Base-by-base conservation (phyloP, 495 filamentous ascomycete species). In the Monascus purpureus region DNA sequence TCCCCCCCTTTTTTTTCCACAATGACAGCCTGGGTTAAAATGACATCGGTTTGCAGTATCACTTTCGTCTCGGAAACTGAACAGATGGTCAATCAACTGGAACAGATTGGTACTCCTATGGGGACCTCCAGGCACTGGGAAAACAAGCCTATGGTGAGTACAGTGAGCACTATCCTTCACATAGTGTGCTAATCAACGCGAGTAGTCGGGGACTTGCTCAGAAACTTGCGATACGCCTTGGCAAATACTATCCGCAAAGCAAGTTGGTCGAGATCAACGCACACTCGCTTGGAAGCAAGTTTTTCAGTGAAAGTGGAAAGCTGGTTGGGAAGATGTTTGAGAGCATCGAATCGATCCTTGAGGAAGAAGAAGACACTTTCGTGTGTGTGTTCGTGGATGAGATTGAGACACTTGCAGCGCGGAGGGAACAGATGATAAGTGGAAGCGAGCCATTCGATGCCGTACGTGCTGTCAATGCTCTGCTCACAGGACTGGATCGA, bases 71-170 rank as follows among this genome's bases (percentile, higher is more conserved):
- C 52, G 38, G 31, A 50, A 52, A 17, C 16, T 40, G 6, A 20
- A 26, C 28, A 45, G 38, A 26, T 50, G 49, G 40, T 43, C 37
- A 8, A 50, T 54, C 9, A 46, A 40, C 15, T 63, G 51, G 49
- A 63, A 59, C 25, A 41, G 49, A 27, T 15, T 56, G 17, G 34
- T 71, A 7, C 47, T 75, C 11, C 52, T 75, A 17, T 55, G 68
- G 46, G 70, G 70, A 1, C 68, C 70, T n/a, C 63, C 70, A 7
- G 70, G 70, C 1, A 67, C 62, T 8, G 69, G 69, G 8, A 73
- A 73, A 37, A 64, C 60, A 6, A 64, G 53, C 13, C 42, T 70
- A 6, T 68, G 59, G 52, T 49, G 35, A 8, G 40, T 30, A 23
- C 13, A n/a, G 16, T 11, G 1, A 11, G 16, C 20, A 29, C 16